Evolutionary conservation across 176 grass and related monocot genomes (phyloP), one percentile per base, ranked within the genome.

Genomic region (Triticum monococcum): DNA sequence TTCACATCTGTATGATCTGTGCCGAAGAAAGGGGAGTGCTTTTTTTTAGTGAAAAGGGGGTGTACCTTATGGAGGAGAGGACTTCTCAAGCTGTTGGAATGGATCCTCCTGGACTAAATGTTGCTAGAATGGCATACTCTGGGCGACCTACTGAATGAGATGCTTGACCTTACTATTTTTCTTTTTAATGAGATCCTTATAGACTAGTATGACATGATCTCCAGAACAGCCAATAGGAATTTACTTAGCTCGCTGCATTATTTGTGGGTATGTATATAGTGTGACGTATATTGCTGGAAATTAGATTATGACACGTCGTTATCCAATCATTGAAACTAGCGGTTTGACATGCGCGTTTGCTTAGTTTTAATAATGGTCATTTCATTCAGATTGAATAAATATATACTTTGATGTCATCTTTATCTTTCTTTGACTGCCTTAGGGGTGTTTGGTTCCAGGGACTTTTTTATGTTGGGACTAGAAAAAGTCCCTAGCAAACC

Each of bases 221-320:
- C 61, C 37, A 32, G 50, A 67, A 7, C 26, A 3, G 43, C 25
- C 1, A n/a, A 68, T 16, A 12, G 65, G 24, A 28, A 68, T 25
- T 56, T 23, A 24, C 30, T 33, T 68, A 23, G 37, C 31, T 83
- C 2, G 14, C 5, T 30, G 60, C 52, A 7, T 8, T 31, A 38
- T 71, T 71, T 38, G 9, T 79, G 37, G 60, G 43, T 54, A 30
- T 45, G 43, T 5, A 57, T 79, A 81, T 81, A 52, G n/a, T 81
- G 41, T 81, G 35, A 56, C 26, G 20, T 33, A 14, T 61, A 31
- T 38, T 70, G 14, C 24, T 32, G 10, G 17, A 67, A 64, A 75
- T 28, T 20, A 46, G 28, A 43, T 14, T 56, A 30, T 48, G 23
- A 46, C 22, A 28, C 13, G n/a, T 38, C 14, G 22, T 6, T 13